Evolutionary conservation across 2,329 filamentous ascomycete genomes (phyloP), one percentile per base, ranked within the genome.

Genomic region (Cercospora zeina): DNA sequence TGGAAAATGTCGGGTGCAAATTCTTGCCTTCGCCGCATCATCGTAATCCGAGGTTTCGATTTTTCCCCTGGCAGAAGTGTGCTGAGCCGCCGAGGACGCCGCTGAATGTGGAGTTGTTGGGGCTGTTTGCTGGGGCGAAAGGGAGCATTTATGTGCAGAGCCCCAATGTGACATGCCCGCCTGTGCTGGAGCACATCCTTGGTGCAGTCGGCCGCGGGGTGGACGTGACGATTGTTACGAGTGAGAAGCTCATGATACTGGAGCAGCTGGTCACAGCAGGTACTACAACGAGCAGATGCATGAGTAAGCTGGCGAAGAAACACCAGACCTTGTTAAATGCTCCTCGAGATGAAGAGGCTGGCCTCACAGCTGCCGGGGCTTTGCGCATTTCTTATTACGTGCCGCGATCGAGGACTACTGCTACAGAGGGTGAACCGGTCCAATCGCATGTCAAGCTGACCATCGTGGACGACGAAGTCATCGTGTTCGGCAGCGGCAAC

Each of bases 251-350:
- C 31, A 75, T 73, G 68, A 70, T 89, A 14, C 76, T 90, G 31
- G 91, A 96, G 76, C 91, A 96, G 73, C 78, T 95, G n/a, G 79
- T 91, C 24, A 95, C 90, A 0, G 87, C 89, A 0, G 88, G 88
- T 0, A 92, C 88, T 0, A 90, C 87, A 0, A 93, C 90, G 0
- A 80, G 84, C 0, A 79, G 84, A 65, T 89, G 87, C 64, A 71
- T 95, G 4, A 79, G 77, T 30, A 81, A 77, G 50, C 78, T 93
- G 8, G 79, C 87, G 2, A 81, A 80, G 49, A 77, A 79, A 24
- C 87, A 90, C 69, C 73, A 78, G 36, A 72, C 19, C 16, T 37
- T 71, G 6, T 30, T 57, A 4, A 60, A 64, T 62, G 57, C 65
- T 74, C 60, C 71, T 74, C 53, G 58, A 1, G 70, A 70, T 39